Base-by-base conservation (phyloP, 1,139 yeast genomes). In the Hanseniaspora sp. region DNA sequence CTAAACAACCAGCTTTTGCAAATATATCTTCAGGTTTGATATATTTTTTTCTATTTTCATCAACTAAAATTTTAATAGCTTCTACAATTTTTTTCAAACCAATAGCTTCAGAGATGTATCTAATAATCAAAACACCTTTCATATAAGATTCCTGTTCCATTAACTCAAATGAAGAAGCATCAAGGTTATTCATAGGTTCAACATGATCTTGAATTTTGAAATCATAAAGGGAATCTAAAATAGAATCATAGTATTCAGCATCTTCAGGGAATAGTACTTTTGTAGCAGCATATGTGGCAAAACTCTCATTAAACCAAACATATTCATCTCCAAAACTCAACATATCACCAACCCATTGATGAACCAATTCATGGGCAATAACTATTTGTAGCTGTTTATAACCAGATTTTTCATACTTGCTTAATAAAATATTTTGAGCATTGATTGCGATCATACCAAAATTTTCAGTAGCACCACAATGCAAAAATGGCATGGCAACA, bases 391-490 rank as follows among this genome's bases (percentile, higher is more conserved):
- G 71, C 33, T 70, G 73, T 48, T 63, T 63, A 17, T 63, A 61
- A n/a, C 12, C 9, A 5, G 17, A 6, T 0, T 61, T 58, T 5
- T 58, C 54, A 8, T 57, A 55, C 43, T 64, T 63, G 3, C 64
- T 61, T 12, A 77, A 58, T 18, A 80, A 64, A 12, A 81, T 62
- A 58, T 78, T 81, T 48, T 73, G 71, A 49, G 77, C 74, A 56
- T 80, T 74, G 8, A 82, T 73, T 2, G 83, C 76, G 37, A 83
- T 73, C 69, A 82, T 68, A 3, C 86, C 85, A 78, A 84, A 81
- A 63, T 83, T 83, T 64, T 84, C 94, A 82, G 83, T 84, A 5
- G 86, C 92, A 56, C 86, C 84, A 64, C 83, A 90, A 37, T 79
- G 73, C 57, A 84, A 71, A 60, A 80, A 82, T 7, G 92, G 92